A percentile compares a stretch with the other conserved stretches of the same genome.
Evolutionary conservation across 495 filamentous ascomycete species (phyloP).

Genomic region (Rostrohypoxylon terebratum): DNA sequence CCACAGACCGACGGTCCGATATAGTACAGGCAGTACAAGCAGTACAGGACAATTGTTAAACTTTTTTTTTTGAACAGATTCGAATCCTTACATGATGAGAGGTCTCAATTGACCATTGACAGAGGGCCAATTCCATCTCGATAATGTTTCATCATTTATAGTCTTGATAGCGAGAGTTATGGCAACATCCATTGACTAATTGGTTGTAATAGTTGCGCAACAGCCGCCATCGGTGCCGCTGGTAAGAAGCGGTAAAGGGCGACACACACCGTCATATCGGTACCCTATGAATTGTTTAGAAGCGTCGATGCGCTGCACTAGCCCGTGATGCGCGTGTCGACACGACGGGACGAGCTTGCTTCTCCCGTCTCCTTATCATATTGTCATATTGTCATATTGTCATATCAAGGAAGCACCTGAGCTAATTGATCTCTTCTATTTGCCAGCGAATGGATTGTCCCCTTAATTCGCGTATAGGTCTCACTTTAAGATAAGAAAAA

Average conservation of each 20-base stretch:
- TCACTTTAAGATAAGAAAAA: conserved; percentile 15
- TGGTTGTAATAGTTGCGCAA: conserved; percentile 33
- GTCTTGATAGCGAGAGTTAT: conserved; percentile 41
- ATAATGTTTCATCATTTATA: conserved; percentile 36
- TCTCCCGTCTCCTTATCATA: conserved; percentile 1
- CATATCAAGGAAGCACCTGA: conserved; percentile 8
- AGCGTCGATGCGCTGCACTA: conserved; percentile 15
- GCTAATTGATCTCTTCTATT: conserved; percentile 16
- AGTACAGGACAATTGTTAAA: background rate
- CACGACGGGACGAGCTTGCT: conserved; percentile 16
- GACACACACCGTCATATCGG: background rate
- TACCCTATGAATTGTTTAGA: conserved; percentile 7
- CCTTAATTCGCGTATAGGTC: conserved; percentile 8
- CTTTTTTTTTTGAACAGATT: background rate
- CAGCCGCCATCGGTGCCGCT: conserved; percentile 25
- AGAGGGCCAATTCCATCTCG: conserved; percentile 28
- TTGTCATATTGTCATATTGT: conserved; percentile 22
- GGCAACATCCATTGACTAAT: conserved; percentile 40
- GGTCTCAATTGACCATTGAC: conserved; percentile 31
- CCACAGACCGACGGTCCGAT: conserved; percentile 2
- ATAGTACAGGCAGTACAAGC: background rate
- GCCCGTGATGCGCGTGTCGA: conserved; percentile 2
- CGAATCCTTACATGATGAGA: conserved; percentile 1
- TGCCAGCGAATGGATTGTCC: conserved; percentile 1
- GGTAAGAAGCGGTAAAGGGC: conserved; percentile 37